A percentile compares a stretch with the other conserved stretches of the same genome.
phyloP scores from a whole-genome alignment of 2,329 filamentous ascomycete species.

The Xylaria polymorpha region DNA sequence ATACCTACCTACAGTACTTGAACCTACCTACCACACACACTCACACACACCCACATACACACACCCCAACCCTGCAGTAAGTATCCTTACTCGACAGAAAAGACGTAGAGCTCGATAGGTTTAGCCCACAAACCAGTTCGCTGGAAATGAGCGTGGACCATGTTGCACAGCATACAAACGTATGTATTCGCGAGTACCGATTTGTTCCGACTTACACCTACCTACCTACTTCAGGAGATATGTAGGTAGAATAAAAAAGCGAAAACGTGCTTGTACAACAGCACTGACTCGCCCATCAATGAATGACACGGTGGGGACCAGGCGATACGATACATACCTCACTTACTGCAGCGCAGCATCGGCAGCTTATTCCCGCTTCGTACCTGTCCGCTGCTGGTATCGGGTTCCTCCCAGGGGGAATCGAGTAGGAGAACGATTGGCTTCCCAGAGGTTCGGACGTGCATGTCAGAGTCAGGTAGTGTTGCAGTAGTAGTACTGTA shows the following conservation, averaged over 20 bases:
- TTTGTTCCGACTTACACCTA: background rate
- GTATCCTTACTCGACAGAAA: background rate
- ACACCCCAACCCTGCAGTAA: no score
- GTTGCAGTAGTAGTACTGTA: conserved; percentile 26
- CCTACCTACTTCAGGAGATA: background rate
- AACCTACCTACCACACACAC: background rate
- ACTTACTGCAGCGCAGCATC: conserved; percentile 1
- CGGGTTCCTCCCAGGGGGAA: background rate
- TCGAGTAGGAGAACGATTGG: conserved; percentile 22
- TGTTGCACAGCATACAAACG: background rate
- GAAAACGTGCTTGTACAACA: background rate
- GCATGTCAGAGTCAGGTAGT: conserved; percentile 34
- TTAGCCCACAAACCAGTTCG: background rate
- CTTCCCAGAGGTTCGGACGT: conserved; percentile 34
- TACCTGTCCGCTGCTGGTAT: conserved; percentile 6
- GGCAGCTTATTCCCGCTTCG: conserved; percentile 25
- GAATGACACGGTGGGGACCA: background rate
- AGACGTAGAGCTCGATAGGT: background rate
- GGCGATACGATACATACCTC: background rate
- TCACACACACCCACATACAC: no score
- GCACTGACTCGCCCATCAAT: background rate
- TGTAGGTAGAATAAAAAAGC: background rate
- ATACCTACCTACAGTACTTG: no score
- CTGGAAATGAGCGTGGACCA: background rate
- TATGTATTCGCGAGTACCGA: background rate